These are phyloP conservation scores for Bipolaris oryzae DNA, from an alignment of 2,329 filamentous ascomycete species.

Conservation along the genomic window DNA sequence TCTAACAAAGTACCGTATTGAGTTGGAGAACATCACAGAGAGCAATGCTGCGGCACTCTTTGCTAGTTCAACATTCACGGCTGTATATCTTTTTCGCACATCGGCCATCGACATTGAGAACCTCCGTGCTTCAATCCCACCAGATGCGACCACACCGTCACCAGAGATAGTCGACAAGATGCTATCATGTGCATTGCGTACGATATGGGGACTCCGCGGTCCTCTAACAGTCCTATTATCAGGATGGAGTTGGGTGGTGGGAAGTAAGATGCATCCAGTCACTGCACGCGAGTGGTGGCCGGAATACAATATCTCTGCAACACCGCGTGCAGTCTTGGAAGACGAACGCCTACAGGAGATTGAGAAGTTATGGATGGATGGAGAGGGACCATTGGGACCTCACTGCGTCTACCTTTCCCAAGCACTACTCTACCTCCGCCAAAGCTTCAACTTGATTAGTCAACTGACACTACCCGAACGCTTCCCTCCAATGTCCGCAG, in stretches of 20 bases:
- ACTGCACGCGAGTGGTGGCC: slow-evolving; percentile 46
- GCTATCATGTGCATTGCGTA: slow-evolving; percentile 32
- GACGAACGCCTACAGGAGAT: slow-evolving; percentile 34
- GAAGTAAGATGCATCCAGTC: slow-evolving; percentile 35
- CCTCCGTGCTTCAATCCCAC: slow-evolving; percentile 31
- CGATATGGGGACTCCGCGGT: slow-evolving; percentile 41
- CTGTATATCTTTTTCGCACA: slow-evolving; percentile 44
- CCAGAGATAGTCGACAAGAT: slow-evolving; percentile 35
- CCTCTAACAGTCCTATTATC: slow-evolving; percentile 39
- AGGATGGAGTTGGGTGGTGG: slow-evolving; percentile 40
- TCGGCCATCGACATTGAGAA: slow-evolving; percentile 40
- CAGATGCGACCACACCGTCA: slow-evolving; percentile 23
- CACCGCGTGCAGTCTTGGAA: slow-evolving; percentile 34
- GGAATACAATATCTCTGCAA: slow-evolving; percentile 25
- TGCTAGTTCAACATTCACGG: slow-evolving; percentile 40
- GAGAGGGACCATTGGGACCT: slow-evolving; percentile 14
- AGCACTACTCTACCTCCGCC: slow-evolving; percentile 36
- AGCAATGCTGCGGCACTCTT: slow-evolving; percentile 53
- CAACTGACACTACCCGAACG: slow-evolving; percentile 35
- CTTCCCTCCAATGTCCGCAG: slow-evolving; percentile 34
- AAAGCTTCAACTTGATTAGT: slow-evolving; percentile 40
- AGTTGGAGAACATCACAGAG: slow-evolving; percentile 46
- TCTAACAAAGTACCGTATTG: slow-evolving; percentile 34
- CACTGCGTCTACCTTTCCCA: slow-evolving; percentile 27
- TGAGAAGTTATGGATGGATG: slow-evolving; percentile 34